These are phyloP conservation scores for Nannochloris sp. DNA, from an alignment of 139 green algal genomes.

Conservation along the genomic window DNA sequence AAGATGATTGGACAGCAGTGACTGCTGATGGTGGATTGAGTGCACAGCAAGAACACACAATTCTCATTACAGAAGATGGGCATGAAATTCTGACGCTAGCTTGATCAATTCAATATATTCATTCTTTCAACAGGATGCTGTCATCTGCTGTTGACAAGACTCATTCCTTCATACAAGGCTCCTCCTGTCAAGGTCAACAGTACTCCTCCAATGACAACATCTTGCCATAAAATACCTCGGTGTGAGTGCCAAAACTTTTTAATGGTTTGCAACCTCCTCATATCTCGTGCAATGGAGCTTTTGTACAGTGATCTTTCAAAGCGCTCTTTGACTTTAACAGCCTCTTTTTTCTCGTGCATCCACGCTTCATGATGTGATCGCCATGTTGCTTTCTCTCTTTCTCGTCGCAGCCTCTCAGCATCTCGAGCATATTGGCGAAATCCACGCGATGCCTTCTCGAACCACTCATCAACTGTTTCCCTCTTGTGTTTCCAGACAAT, in stretches of 20 bases:
- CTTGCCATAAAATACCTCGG: background rate
- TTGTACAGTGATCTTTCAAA: slow-evolving; percentile 14
- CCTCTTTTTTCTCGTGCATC: slow-evolving; percentile 39
- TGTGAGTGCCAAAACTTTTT: slow-evolving; percentile 37
- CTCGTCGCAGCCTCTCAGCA: slow-evolving; percentile 11
- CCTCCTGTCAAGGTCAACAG: background rate
- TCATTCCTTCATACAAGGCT: background rate
- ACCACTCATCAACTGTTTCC: slow-evolving; percentile 28
- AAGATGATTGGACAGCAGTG: slow-evolving; percentile 91
- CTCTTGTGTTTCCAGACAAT: background rate
- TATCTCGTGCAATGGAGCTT: slow-evolving; percentile 17
- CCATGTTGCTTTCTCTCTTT: slow-evolving; percentile 11
- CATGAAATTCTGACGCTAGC: slow-evolving; percentile 76
- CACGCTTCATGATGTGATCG: slow-evolving; percentile 23
- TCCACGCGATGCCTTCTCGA: slow-evolving; percentile 7
- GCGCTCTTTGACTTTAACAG: slow-evolving; percentile 25
- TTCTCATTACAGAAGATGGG: slow-evolving; percentile 82
- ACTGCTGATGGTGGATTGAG: slow-evolving; percentile 76
- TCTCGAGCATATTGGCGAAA: slow-evolving; percentile 9
- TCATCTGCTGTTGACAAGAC: background rate
- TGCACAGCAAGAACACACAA: slow-evolving; percentile 93
- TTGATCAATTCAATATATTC: background rate
- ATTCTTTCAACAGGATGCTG: background rate
- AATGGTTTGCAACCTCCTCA: slow-evolving; percentile 28
- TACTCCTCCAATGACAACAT: slow-evolving; percentile 1